A percentile compares a stretch with the other conserved stretches of the same genome.
These are phyloP conservation scores for Rhodocollybia butyracea DNA, from an alignment of 768 basidiomycete species.

Conservation along the genomic window DNA sequence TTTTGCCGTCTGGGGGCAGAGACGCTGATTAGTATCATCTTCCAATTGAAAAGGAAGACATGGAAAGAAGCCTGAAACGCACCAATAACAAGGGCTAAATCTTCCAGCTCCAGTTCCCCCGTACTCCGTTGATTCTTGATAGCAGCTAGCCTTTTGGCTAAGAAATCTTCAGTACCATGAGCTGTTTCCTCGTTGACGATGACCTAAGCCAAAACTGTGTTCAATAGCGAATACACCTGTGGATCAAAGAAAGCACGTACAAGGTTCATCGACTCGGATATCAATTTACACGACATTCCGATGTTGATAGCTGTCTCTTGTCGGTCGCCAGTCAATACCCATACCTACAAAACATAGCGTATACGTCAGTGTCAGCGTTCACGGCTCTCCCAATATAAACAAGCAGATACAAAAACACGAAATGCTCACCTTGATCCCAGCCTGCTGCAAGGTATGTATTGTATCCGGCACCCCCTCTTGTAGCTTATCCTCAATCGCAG, in stretches of 20 bases:
- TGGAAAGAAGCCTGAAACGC: background rate
- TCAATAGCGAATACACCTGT: background rate
- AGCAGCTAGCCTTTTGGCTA: conserved; percentile 84
- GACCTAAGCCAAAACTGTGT: conserved; percentile 48
- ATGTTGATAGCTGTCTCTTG: conserved; percentile 99
- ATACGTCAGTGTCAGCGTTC: background rate
- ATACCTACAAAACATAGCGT: too few species aligned
- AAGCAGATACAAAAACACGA: background rate
- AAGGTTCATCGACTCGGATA: conserved; percentile 98
- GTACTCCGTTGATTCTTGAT: conserved; percentile 90
- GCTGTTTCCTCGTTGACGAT: conserved; percentile 90
- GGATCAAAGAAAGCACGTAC: conserved; percentile 39
- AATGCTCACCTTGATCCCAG: conserved; percentile 98
- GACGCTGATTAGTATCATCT: background rate
- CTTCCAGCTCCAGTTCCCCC: conserved; percentile 92
- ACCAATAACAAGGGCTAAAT: conserved; percentile 95
- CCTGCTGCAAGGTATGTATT: conserved; percentile 96
- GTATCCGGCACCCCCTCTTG: conserved; percentile 99
- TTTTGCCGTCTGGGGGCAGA: conserved; percentile 78
- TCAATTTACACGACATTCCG: conserved; percentile 94
- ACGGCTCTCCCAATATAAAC: background rate
- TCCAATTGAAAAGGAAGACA: conserved; percentile 11
- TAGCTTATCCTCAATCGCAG: conserved; percentile 97
- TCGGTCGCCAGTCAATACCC: conserved; percentile 97
- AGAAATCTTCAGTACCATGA: conserved; percentile 78